These are phyloP conservation scores for Metarhizium humberi DNA, from an alignment of 2,329 filamentous ascomycete genomes.

Conservation along the genomic window DNA sequence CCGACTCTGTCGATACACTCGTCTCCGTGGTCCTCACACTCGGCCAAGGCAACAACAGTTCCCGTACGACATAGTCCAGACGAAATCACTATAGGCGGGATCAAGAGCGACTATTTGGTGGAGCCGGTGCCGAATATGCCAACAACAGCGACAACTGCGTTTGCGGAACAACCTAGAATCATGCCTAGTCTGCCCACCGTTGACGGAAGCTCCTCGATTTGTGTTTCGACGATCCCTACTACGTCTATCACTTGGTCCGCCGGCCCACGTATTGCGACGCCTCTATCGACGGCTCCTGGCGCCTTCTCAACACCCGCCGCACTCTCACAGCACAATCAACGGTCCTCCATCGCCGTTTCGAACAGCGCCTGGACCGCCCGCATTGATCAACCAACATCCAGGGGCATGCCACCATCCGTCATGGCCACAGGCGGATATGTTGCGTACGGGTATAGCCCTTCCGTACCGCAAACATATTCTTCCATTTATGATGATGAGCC, in stretches of 20 bases:
- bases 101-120: slow-evolving; percentile 15
- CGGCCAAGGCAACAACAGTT: slow-evolving; percentile 1
- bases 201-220: slow-evolving; percentile 7
- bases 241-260: slow-evolving; percentile 23
- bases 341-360: slow-evolving; percentile 24
- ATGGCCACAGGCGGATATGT: slow-evolving; percentile 17
- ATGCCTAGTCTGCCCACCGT: slow-evolving; percentile 14
- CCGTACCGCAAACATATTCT: slow-evolving; percentile 23
- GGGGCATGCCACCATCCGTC: slow-evolving; percentile 11
- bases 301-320: slow-evolving; percentile 33
- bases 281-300: slow-evolving; percentile 31
- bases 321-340: background rate
- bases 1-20: slow-evolving; percentile 10
- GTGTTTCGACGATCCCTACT: slow-evolving; percentile 12
- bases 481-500: slow-evolving; percentile 21
- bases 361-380: slow-evolving; percentile 22
- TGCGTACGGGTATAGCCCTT: slow-evolving; percentile 17
- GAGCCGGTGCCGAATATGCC: slow-evolving; percentile 10
- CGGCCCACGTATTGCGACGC: slow-evolving; percentile 32
- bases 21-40: slow-evolving; percentile 14
- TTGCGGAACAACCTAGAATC: slow-evolving; percentile 14
- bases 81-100: slow-evolving; percentile 12
- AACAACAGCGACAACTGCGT: slow-evolving; percentile 10
- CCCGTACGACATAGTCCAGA: slow-evolving; percentile 9
- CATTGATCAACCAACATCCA: slow-evolving; percentile 16